Conservation (phyloP, 1,284 basidiomycete genomes). For the Anthracocystis walkeri region DNA sequence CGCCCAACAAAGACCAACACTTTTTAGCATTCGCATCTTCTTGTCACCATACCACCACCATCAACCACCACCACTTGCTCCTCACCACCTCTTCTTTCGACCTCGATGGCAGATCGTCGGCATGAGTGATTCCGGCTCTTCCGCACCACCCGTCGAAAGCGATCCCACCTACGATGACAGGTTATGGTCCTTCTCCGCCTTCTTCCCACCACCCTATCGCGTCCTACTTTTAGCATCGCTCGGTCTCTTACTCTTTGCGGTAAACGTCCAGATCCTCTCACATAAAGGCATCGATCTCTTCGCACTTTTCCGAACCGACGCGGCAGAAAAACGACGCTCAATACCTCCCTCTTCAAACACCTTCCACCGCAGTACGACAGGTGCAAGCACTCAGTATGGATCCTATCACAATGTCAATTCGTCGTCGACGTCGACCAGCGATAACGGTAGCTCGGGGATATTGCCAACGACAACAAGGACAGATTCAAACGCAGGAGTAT, state of each 20-base stretch:
- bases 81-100: neutral
- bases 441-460: conserved; percentile 10
- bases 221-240: conserved; percentile 62
- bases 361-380: conserved; percentile 16
- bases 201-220: conserved; percentile 65
- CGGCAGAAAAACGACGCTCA: conserved; percentile 28
- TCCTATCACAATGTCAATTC: conserved; percentile 28
- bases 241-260: conserved; percentile 58
- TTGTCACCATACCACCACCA: conserved; percentile 4
- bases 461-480: conserved; percentile 20
- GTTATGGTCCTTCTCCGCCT: conserved; percentile 55
- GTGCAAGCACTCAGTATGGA: conserved; percentile 32
- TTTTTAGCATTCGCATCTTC: neutral
- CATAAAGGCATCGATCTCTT: conserved; percentile 61
- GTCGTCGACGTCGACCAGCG: conserved; percentile 7
- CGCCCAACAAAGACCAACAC: conserved; percentile 18
- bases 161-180: conserved; percentile 26
- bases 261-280: conserved; percentile 51
- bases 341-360: neutral
- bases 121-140: conserved; percentile 32
- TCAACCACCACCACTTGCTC: neutral
- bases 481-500: neutral
- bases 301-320: conserved; percentile 21
- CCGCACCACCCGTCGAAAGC: conserved; percentile 19
- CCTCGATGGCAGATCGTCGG: no score